Percentiles rank a stretch among this genome's conserved stretches.
phyloP scores from a whole-genome alignment of 768 basidiomycete species.

The Lactarius vividus region DNA sequence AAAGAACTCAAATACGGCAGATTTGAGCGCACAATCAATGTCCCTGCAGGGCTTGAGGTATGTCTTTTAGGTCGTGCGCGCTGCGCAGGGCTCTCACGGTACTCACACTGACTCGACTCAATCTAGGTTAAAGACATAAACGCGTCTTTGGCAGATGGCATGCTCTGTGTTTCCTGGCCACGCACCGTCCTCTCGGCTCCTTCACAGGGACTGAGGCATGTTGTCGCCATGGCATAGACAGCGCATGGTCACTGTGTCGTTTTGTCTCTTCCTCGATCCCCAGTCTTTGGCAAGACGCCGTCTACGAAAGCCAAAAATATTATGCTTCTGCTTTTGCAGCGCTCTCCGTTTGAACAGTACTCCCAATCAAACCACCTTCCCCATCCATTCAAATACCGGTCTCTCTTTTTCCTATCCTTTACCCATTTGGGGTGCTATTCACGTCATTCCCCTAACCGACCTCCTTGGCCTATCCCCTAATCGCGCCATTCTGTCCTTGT shows the following conservation, averaged over 20 bases:
- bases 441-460: background rate
- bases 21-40: slow-evolving; percentile 26
- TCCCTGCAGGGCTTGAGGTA: slow-evolving; percentile 28
- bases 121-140: slow-evolving; percentile 27
- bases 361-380: background rate
- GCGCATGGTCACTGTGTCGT: background rate
- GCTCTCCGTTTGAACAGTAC: background rate
- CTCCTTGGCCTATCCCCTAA: background rate
- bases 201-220: slow-evolving; percentile 2
- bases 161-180: slow-evolving; percentile 29
- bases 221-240: slow-evolving; percentile 12
- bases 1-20: slow-evolving; percentile 28
- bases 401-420: background rate
- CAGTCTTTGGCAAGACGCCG: background rate
- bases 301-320: background rate
- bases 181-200: background rate
- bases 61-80: background rate
- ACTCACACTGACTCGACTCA: slow-evolving; percentile 15
- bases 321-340: background rate
- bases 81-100: background rate
- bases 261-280: background rate
- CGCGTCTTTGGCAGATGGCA: slow-evolving; percentile 25
- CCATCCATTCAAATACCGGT: background rate
- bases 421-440: background rate
- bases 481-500: background rate